These are phyloP conservation scores for Neofusicoccum ribis DNA, from an alignment of 2,329 filamentous ascomycete genomes.

Conservation along the genomic window DNA sequence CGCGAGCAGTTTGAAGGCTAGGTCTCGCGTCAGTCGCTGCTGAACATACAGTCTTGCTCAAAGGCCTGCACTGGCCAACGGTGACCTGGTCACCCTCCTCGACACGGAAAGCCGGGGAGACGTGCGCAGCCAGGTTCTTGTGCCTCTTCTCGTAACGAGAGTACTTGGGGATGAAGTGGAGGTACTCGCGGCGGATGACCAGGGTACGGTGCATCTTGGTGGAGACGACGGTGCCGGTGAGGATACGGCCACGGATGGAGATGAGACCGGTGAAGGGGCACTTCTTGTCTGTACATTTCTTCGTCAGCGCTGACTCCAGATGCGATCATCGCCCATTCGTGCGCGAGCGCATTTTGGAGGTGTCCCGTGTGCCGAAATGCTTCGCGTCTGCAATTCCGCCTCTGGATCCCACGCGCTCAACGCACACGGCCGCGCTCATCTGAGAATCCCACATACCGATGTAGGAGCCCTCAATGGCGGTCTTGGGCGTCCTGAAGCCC, in stretches of 20 bases:
- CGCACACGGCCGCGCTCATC: not conserved
- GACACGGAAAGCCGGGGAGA: constrained; percentile 99
- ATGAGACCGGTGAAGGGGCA: constrained; percentile 99
- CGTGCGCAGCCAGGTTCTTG: constrained; percentile 99
- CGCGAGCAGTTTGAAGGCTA: no score
- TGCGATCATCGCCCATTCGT: not conserved
- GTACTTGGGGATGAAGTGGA: constrained; percentile 99
- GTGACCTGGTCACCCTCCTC: constrained; percentile 99
- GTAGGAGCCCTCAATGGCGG: constrained; percentile 97
- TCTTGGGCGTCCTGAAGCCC: constrained; percentile 98
- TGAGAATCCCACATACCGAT: constrained; percentile 71
- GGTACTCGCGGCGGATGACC: constrained; percentile 99
- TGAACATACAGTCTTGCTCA: constrained; percentile 95
- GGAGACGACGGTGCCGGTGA: constrained; percentile 97
- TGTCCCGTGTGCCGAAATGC: not conserved
- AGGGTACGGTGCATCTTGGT: constrained; percentile 99
- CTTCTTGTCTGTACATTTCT: constrained; percentile 83
- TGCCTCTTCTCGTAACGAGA: constrained; percentile 99
- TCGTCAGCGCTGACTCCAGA: not conserved
- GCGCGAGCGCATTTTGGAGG: not conserved
- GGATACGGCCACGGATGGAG: constrained; percentile 99
- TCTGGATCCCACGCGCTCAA: not conserved
- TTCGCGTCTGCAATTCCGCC: not conserved
- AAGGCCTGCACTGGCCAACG: constrained; percentile 98
- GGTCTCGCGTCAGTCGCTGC: not conserved